These are phyloP conservation scores for Kalaharituber pfeilii DNA, from an alignment of 2,329 filamentous ascomycete species.

Conservation along the genomic window DNA sequence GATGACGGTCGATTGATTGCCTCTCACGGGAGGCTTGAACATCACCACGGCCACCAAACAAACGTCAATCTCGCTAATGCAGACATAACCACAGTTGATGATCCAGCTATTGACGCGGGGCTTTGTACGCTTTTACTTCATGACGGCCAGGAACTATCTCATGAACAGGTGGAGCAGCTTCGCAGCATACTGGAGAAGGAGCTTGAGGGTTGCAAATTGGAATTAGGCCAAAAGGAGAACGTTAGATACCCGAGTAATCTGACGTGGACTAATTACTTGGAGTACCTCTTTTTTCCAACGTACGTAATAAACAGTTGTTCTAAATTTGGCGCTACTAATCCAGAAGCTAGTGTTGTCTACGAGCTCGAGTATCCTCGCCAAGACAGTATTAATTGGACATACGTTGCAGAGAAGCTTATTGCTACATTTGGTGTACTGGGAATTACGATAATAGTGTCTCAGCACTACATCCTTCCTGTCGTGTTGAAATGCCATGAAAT, in stretches of 20 bases:
- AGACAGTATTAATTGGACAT: slow-evolving; percentile 53
- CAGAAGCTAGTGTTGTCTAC: slow-evolving; percentile 42
- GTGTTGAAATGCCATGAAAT: slow-evolving; percentile 51
- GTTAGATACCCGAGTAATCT: slow-evolving; percentile 53
- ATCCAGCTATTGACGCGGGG: not conserved
- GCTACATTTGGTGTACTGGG: slow-evolving; percentile 57
- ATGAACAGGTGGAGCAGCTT: slow-evolving; percentile 25
- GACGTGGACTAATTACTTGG: slow-evolving; percentile 45
- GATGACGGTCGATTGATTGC: not conserved
- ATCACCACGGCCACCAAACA: not conserved
- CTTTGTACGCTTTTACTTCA: not conserved
- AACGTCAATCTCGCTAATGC: no score
- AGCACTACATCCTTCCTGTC: slow-evolving; percentile 60
- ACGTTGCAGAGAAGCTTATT: slow-evolving; percentile 52
- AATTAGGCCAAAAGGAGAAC: slow-evolving; percentile 46
- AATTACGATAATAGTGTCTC: slow-evolving; percentile 63
- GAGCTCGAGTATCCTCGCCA: slow-evolving; percentile 62
- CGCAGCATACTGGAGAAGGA: slow-evolving; percentile 46
- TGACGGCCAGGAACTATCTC: slow-evolving; percentile 27
- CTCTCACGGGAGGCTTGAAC: not conserved
- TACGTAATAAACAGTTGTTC: slow-evolving; percentile 10
- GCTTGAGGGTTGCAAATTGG: slow-evolving; percentile 45
- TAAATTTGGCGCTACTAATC: not conserved
- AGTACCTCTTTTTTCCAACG: slow-evolving; percentile 59
- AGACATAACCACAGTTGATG: not conserved